Percentiles rank a stretch among this genome's conserved stretches.
phyloP scores from a whole-genome alignment of 768 basidiomycete genomes.

The Artomyces pyxidatus region DNA sequence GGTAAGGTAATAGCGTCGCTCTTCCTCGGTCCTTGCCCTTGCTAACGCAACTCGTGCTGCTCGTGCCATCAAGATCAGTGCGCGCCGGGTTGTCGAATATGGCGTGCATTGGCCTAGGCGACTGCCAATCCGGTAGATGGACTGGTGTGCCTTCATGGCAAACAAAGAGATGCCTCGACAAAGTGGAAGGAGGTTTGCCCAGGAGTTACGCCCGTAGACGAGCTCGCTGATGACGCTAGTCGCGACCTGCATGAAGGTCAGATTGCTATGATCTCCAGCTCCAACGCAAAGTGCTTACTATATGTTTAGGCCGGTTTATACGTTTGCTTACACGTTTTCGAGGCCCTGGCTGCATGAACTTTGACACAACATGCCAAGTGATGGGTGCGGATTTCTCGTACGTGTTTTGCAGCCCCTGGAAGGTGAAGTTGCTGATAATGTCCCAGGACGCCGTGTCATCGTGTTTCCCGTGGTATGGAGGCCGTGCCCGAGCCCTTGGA shows the following conservation, averaged over 20 bases:
- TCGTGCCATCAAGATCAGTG: not conserved
- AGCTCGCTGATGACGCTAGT: not conserved
- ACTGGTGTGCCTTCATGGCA: not conserved
- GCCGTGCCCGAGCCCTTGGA: no score
- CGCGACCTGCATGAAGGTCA: no score
- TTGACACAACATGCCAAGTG: not conserved
- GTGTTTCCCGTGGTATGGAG: no score
- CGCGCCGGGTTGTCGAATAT: not conserved
- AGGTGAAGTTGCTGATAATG: not conserved
- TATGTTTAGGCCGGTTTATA: no score
- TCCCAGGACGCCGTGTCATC: no score
- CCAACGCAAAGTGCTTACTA: no score
- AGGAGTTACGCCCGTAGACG: not conserved
- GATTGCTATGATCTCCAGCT: no score
- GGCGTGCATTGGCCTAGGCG: not conserved
- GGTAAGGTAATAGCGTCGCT: not conserved
- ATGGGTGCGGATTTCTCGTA: not conserved
- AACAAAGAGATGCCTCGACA: not conserved
- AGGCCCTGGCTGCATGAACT: no score
- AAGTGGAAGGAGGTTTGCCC: not conserved
- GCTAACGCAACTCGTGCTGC: not conserved
- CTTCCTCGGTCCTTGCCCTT: not conserved
- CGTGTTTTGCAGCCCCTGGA: not conserved
- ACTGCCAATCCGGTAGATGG: not conserved
- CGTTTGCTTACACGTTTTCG: no score